Percentiles rank a stretch among this genome's conserved stretches.
Conservation (phyloP, 805 yeast species). For the Ogataea polymorpha region DNA sequence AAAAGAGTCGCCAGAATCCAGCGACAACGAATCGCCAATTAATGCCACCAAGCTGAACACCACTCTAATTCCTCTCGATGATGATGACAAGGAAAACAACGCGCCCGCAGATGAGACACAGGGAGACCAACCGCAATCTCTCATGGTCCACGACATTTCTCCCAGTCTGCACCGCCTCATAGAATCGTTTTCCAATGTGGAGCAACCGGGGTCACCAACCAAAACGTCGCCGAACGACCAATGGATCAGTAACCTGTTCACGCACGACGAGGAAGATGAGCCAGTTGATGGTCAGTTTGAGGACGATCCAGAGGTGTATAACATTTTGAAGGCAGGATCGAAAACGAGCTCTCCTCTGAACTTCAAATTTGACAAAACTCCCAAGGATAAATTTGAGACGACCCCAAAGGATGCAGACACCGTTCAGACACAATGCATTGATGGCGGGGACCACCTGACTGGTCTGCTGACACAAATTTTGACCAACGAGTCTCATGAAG, state of each 20-base stretch:
- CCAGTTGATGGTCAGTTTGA: slow-evolving; percentile 16
- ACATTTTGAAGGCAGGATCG: slow-evolving; percentile 18
- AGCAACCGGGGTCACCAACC: slow-evolving; percentile 28
- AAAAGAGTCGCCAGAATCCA: slow-evolving; percentile 5
- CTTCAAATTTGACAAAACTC: slow-evolving; percentile 30
- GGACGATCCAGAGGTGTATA: slow-evolving; percentile 27
- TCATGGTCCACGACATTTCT: slow-evolving; percentile 30
- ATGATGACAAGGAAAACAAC: slow-evolving; percentile 34
- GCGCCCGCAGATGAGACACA: slow-evolving; percentile 9
- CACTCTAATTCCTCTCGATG: slow-evolving; percentile 50
- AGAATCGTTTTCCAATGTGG: slow-evolving; percentile 30
- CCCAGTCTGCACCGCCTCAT: slow-evolving; percentile 33
- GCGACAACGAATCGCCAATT: slow-evolving; percentile 34
- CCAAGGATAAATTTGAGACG: slow-evolving; percentile 25
- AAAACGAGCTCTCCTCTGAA: slow-evolving; percentile 16
- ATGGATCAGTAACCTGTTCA: slow-evolving; percentile 32
- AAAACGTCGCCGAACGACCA: slow-evolving; percentile 23
- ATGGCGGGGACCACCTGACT: slow-evolving; percentile 13
- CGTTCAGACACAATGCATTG: slow-evolving; percentile 24
- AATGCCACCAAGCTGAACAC: slow-evolving; percentile 54
- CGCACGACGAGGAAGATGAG: slow-evolving; percentile 26
- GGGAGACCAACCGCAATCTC: slow-evolving; percentile 12
- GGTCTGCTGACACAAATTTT: slow-evolving; percentile 8
- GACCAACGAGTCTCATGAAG: slow-evolving; percentile 5
- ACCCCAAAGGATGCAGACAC: slow-evolving; percentile 30